Evolutionary conservation across 768 basidiomycete species (phyloP), one percentile per base, ranked within the genome.

Genomic region (Russula sp.): DNA sequence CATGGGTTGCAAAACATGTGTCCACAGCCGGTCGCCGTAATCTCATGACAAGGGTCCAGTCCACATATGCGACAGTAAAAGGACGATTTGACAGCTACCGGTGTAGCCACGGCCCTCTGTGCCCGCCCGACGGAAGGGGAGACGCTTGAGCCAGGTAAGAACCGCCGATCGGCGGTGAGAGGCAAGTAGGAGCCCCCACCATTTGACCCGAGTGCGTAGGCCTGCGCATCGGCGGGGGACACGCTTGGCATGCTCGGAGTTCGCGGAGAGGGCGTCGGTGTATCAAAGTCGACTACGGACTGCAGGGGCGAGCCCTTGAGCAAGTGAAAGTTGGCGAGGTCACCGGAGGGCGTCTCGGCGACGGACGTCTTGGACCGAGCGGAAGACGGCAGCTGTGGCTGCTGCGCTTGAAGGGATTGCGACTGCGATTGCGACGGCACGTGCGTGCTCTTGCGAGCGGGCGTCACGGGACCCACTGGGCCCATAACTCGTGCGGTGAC

Each of bases 281-380:
- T 66, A 40, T 65, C 66, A 39, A 66, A 51, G 39, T 61, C 64
- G 32, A 35, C 47, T 32, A 62, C 58, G 55, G 65, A 62, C 44
- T 66, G 60, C 20, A 66, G 42, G 34, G 67, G 67, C 10, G 63
- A 67, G 32, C 65, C 65, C 0, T 63, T 63, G 54, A 68, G 62
- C 32, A 68, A 47, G 27, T 61, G 61, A 40, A 68, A 68, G 62
- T 68, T 63, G 44, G 67, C 57, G 16, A 68, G 67, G 16, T 68
- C 67, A 34, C 67, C 67, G 27, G 67, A 68, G 22, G 67, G 67
- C 34, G 67, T 68, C 62, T 68, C 67, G n/a, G 67, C 67, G n/a
- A 61, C 37, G 34, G 65, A 63, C 39, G 20, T 44, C 32, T 65
- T 66, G 37, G 67, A 66, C 40, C 61, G 61, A 14, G 22, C 31